Evolutionary conservation across 805 yeast genomes (phyloP).

Genomic region (Maudiozyma saulgeensis): DNA sequence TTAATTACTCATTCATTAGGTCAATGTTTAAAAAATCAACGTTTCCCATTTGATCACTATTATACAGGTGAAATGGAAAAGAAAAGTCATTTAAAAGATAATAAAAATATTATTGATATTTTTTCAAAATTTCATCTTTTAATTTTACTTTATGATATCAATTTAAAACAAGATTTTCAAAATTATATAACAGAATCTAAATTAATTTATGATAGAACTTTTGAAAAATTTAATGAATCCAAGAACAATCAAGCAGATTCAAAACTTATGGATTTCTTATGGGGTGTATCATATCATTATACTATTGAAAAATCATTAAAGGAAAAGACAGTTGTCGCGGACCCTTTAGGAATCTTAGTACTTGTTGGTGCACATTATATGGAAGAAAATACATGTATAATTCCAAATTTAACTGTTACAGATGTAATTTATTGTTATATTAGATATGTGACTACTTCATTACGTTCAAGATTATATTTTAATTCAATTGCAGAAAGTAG

Average conservation of each 20-base stretch:
- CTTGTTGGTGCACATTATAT: slow-evolving; percentile 16
- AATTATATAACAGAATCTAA: slow-evolving; percentile 31
- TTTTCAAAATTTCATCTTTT: slow-evolving; percentile 36
- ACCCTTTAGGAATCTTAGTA: slow-evolving; percentile 29
- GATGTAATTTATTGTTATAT: slow-evolving; percentile 34
- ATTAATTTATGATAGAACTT: slow-evolving; percentile 30
- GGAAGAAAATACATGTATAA: slow-evolving; percentile 8
- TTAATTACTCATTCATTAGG: slow-evolving; percentile 46
- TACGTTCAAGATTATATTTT: slow-evolving; percentile 20
- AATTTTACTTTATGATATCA: slow-evolving; percentile 54
- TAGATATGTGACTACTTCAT: slow-evolving; percentile 34
- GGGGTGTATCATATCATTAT: slow-evolving; percentile 32
- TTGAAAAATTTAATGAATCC: slow-evolving; percentile 19
- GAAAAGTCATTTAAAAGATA: background rate
- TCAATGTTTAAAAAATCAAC: slow-evolving; percentile 27
- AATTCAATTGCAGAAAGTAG: slow-evolving; percentile 23
- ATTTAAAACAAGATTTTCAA: slow-evolving; percentile 34
- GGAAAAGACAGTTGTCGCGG: slow-evolving; percentile 21
- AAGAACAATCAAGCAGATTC: slow-evolving; percentile 14
- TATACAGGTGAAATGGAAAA: slow-evolving; percentile 13
- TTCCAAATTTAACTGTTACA: slow-evolving; percentile 9
- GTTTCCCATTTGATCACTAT: slow-evolving; percentile 17
- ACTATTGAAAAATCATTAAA: slow-evolving; percentile 24
- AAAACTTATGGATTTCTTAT: slow-evolving; percentile 22
- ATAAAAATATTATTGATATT: background rate